These are phyloP conservation scores for Tillandsia leiboldiana DNA, from an alignment of 176 grass and related monocot genomes.

Conservation along the genomic window DNA sequence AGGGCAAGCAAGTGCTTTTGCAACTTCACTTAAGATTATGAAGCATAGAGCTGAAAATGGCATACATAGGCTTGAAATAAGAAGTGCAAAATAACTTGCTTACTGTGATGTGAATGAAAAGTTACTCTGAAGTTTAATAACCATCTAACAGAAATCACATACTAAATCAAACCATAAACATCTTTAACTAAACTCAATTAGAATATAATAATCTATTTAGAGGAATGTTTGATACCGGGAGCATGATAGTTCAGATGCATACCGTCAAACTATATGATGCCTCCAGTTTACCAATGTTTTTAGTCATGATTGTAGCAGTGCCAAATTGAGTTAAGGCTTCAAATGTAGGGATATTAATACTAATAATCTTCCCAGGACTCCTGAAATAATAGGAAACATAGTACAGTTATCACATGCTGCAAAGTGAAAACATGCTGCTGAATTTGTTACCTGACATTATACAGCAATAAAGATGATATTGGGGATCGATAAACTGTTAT, in stretches of 20 bases:
- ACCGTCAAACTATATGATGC: slow-evolving; percentile 94
- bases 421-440: background rate
- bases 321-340: slow-evolving; percentile 84
- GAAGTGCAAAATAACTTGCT: too few species aligned
- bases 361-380: slow-evolving; percentile 74
- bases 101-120: too few species aligned
- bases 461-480: background rate
- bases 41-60: too few species aligned
- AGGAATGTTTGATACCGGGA: background rate
- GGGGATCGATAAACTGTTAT: background rate
- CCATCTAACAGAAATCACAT: too few species aligned
- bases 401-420: slow-evolving; percentile 7
- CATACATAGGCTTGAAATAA: too few species aligned
- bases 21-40: too few species aligned
- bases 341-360: slow-evolving; percentile 51
- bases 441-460: background rate
- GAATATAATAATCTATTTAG: background rate
- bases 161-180: too few species aligned
- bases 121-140: too few species aligned
- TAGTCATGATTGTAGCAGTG: slow-evolving; percentile 43
- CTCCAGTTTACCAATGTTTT: slow-evolving; percentile 75
- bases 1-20: too few species aligned
- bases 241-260: slow-evolving; percentile 7
- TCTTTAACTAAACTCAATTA: background rate
- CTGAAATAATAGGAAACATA: slow-evolving; percentile 29